Conservation (phyloP, 176 grass and related monocot genomes). For the Thinopyrum elongatum region DNA sequence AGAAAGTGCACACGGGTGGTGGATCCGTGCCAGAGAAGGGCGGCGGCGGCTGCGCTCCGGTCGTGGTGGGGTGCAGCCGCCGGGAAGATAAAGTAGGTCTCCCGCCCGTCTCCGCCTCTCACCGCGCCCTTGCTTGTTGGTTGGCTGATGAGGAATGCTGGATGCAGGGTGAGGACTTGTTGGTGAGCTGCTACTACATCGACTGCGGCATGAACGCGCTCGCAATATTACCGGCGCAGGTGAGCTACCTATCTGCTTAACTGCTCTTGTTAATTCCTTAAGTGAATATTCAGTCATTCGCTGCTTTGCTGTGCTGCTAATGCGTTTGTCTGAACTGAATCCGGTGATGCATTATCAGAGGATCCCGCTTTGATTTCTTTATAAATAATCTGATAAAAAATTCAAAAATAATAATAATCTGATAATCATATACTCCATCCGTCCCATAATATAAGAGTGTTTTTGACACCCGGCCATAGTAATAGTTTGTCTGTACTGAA, state of each 20-base stretch:
- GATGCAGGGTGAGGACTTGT: slow-evolving; percentile 71
- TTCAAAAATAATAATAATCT: too few species aligned
- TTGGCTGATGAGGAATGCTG: not conserved
- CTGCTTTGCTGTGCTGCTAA: not conserved
- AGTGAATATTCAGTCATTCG: not conserved
- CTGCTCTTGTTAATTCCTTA: not conserved
- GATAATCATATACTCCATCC: too few species aligned
- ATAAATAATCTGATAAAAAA: not conserved
- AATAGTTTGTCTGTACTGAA: not conserved
- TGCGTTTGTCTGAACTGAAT: not conserved
- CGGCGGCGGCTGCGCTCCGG: too few species aligned
- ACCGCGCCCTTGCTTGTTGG: not conserved
- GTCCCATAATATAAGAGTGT: too few species aligned
- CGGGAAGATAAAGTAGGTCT: too few species aligned
- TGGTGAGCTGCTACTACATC: slow-evolving; percentile 81
- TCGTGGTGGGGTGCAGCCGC: too few species aligned
- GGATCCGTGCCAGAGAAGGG: too few species aligned
- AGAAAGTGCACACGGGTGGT: too few species aligned
- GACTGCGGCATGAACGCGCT: slow-evolving; percentile 67
- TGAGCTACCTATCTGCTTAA: not conserved
- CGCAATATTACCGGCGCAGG: slow-evolving; percentile 67
- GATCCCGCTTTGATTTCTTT: not conserved
- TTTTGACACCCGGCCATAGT: not conserved
- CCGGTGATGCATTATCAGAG: too few species aligned
- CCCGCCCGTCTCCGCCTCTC: too few species aligned